Conservation (phyloP, 129 eudicot genomes). For the Flaveria linearis region DNA sequence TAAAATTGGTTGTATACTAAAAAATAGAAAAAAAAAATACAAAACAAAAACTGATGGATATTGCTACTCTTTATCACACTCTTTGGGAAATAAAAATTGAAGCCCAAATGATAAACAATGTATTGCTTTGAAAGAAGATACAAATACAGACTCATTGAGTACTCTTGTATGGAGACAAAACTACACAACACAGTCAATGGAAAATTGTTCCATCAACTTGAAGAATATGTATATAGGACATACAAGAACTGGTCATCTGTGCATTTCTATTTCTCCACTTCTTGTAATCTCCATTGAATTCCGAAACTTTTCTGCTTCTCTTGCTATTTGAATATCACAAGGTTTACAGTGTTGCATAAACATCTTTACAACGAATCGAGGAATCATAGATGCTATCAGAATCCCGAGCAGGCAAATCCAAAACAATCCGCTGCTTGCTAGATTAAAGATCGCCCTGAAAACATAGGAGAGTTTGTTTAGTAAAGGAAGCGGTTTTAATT, state of each 20-base stretch:
- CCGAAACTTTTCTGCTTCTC: slow-evolving; percentile 83
- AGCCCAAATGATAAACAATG: not conserved
- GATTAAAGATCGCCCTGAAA: slow-evolving; percentile 81
- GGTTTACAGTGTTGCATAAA: slow-evolving; percentile 61
- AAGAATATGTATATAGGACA: not conserved
- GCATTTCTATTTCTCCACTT: slow-evolving; percentile 65
- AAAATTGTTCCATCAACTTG: slow-evolving; percentile 7
- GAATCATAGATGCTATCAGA: slow-evolving; percentile 57
- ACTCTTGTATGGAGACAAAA: not conserved
- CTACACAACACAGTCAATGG: slow-evolving; percentile 11
- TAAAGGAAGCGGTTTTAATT: not conserved
- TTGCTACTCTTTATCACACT: not conserved
- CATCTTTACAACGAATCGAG: slow-evolving; percentile 66
- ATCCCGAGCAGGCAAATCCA: slow-evolving; percentile 76
- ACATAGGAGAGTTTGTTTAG: slow-evolving; percentile 7
- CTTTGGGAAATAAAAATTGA: not conserved
- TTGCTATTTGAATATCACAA: slow-evolving; percentile 72
- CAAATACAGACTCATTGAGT: slow-evolving; percentile 3
- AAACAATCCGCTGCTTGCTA: slow-evolving; percentile 50
- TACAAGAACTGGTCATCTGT: slow-evolving; percentile 35
- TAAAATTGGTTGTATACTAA: too few relatives aligned
- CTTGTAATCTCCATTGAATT: slow-evolving; percentile 39
- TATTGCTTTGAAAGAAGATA: not conserved
- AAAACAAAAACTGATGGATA: not conserved
- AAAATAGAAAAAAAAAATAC: too few relatives aligned